Conservation (phyloP, 768 basidiomycete genomes). For the Lactarius pseudohatsudake region DNA sequence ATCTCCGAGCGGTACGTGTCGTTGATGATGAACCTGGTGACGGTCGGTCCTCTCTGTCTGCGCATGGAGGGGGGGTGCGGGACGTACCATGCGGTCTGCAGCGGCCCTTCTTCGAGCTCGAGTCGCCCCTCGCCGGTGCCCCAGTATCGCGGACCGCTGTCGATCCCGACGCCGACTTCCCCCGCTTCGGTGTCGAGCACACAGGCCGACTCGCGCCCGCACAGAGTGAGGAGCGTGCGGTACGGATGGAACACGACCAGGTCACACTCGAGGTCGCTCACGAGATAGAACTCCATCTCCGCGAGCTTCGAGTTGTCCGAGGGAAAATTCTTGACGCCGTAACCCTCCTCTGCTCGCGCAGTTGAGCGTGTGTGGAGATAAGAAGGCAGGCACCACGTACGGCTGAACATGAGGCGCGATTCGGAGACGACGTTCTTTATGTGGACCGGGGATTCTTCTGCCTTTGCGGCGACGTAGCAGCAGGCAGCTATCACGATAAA, state of each 20-base stretch:
- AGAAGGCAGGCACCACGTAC: conserved; percentile 45
- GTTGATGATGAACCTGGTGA: conserved; percentile 82
- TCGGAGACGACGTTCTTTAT: conserved; percentile 91
- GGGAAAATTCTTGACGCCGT: conserved; percentile 76
- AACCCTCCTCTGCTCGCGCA: conserved; percentile 51
- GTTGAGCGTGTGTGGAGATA: neutral
- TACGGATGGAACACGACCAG: conserved; percentile 93
- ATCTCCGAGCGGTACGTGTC: conserved; percentile 94
- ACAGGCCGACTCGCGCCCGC: conserved; percentile 53
- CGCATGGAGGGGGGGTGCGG: too few species aligned
- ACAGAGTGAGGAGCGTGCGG: conserved; percentile 77
- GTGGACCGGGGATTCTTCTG: conserved; percentile 93
- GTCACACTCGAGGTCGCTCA: conserved; percentile 96
- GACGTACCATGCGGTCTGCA: conserved; percentile 89
- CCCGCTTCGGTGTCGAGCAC: conserved; percentile 55
- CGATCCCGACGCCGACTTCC: conserved; percentile 52
- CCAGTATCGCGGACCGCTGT: conserved; percentile 69
- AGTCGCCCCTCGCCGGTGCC: conserved; percentile 78
- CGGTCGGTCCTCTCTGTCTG: too few species aligned
- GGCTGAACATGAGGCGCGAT: conserved; percentile 71
- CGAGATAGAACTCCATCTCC: conserved; percentile 99
- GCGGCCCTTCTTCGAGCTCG: conserved; percentile 67
- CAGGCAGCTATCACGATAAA: conserved; percentile 92
- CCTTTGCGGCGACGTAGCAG: conserved; percentile 94
- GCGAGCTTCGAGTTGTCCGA: conserved; percentile 89